These are phyloP conservation scores for Raffaelea albimanens DNA, from an alignment of 2,329 filamentous ascomycete genomes.

Conservation along the genomic window DNA sequence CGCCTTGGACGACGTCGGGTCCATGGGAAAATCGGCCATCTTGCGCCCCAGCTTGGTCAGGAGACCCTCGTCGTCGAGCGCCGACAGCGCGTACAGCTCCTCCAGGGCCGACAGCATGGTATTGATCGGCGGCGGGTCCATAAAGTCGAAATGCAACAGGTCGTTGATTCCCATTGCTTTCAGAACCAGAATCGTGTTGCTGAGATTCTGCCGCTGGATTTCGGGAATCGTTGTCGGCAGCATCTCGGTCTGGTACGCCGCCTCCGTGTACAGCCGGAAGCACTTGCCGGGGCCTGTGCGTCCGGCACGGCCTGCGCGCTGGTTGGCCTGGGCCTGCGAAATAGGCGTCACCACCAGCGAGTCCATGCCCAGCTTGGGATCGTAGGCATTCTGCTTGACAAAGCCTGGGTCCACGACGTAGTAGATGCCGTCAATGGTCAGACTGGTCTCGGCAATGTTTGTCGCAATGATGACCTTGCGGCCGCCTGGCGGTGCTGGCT, in stretches of 20 bases:
- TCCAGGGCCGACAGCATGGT: conserved; percentile 96
- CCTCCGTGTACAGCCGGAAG: conserved; percentile 90
- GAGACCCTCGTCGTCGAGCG: conserved; percentile 89
- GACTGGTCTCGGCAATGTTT: conserved; percentile 95
- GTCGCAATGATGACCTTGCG: conserved; percentile 96
- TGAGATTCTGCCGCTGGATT: conserved; percentile 89
- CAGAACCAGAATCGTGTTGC: conserved; percentile 89
- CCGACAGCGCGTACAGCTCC: conserved; percentile 85
- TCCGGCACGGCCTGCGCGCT: conserved; percentile 84
- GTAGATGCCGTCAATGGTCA: conserved; percentile 96
- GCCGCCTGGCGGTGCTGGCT: conserved; percentile 75
- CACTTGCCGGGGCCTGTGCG: conserved; percentile 93
- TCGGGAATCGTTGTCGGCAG: conserved; percentile 91
- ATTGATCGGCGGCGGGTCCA: conserved; percentile 95
- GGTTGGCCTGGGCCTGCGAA: conserved; percentile 92
- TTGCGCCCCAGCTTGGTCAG: conserved; percentile 85
- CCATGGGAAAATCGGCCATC: conserved; percentile 99
- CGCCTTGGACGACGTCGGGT: conserved; percentile 82
- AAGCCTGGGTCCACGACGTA: conserved; percentile 97
- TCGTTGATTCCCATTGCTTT: conserved; percentile 99
- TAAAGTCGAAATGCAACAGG: conserved; percentile 93
- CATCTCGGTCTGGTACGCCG: conserved; percentile 95
- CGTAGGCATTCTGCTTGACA: conserved; percentile 95
- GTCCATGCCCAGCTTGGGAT: conserved; percentile 96
- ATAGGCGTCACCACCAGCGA: conserved; percentile 92